Evolutionary conservation across 768 basidiomycete species (phyloP).

Genomic region (Xerocomus spinulosus): DNA sequence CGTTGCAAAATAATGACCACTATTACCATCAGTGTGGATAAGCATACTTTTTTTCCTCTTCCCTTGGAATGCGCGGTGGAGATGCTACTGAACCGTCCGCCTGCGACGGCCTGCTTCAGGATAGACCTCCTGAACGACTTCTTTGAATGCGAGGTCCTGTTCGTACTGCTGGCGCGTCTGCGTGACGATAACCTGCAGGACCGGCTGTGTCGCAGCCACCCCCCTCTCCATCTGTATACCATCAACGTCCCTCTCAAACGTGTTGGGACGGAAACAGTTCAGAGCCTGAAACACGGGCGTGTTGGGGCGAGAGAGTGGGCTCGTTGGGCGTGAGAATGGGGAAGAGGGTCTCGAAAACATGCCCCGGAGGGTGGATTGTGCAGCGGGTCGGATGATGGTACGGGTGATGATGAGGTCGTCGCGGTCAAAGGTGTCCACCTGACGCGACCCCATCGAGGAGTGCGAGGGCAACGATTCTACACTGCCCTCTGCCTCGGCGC

Average conservation of each 20-base stretch:
- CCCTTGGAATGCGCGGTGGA: background rate
- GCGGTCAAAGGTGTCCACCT: constrained; percentile 24
- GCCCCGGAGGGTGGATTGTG: constrained; percentile 21
- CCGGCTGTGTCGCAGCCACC: constrained; percentile 12
- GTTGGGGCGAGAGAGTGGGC: constrained; percentile 20
- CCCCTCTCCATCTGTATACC: constrained; percentile 22
- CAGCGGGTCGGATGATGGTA: constrained; percentile 35
- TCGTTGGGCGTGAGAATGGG: constrained; percentile 26
- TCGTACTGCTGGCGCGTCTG: constrained; percentile 33
- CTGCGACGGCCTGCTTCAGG: constrained; percentile 24
- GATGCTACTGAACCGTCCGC: constrained; percentile 6
- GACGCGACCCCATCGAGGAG: constrained; percentile 11
- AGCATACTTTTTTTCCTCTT: constrained; percentile 13
- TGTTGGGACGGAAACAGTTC: constrained; percentile 33
- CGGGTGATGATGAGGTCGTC: constrained; percentile 34
- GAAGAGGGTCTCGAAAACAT: constrained; percentile 31
- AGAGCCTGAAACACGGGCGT: constrained; percentile 24
- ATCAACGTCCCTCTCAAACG: constrained; percentile 32
- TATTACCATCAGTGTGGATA: constrained; percentile 11
- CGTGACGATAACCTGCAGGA: constrained; percentile 32
- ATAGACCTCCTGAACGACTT: constrained; percentile 23
- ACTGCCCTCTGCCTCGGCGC: constrained; percentile 5
- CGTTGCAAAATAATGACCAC: constrained; percentile 20
- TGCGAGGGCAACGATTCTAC: constrained; percentile 1
- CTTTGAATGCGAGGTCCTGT: constrained; percentile 31